Evolutionary conservation across 208 protist genomes (phyloP).

Genomic region (Borovskyia barvae): DNA sequence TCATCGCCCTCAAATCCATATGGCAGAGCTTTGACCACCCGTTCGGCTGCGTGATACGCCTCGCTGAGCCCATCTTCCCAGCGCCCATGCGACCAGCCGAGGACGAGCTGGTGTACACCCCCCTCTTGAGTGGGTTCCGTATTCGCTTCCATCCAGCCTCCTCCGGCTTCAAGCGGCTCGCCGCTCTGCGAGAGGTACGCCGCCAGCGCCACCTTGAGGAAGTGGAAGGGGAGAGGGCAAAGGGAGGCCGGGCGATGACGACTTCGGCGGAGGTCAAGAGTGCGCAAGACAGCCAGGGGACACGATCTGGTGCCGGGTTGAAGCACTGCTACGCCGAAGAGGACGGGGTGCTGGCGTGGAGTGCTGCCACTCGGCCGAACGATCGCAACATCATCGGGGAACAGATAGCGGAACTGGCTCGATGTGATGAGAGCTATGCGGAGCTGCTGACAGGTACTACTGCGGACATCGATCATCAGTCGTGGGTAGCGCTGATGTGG

Average conservation of each 20-base stretch:
- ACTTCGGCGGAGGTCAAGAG: neutral
- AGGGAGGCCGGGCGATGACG: neutral
- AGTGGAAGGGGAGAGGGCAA: neutral
- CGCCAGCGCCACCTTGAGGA: slow-evolving; percentile 26
- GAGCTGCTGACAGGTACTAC: slow-evolving; percentile 66
- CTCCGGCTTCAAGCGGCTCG: slow-evolving; percentile 47
- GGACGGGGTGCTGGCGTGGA: slow-evolving; percentile 70
- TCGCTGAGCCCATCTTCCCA: slow-evolving; percentile 52
- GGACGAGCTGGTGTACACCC: slow-evolving; percentile 74
- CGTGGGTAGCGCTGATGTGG: slow-evolving; percentile 87
- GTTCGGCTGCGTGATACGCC: slow-evolving; percentile 69
- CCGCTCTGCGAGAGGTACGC: slow-evolving; percentile 33
- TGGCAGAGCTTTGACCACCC: slow-evolving; percentile 79
- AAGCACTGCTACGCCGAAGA: slow-evolving; percentile 20
- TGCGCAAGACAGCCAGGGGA: neutral
- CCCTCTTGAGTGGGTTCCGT: slow-evolving; percentile 81
- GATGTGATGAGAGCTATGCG: slow-evolving; percentile 51
- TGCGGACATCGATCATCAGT: slow-evolving; percentile 76
- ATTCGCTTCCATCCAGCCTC: slow-evolving; percentile 72
- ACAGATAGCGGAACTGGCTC: slow-evolving; percentile 70
- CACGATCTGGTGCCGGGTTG: neutral
- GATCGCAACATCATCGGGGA: slow-evolving; percentile 70
- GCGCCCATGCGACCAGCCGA: slow-evolving; percentile 59
- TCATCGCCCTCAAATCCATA: slow-evolving; percentile 51
- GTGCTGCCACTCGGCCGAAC: slow-evolving; percentile 72